Percentiles rank a stretch among this genome's conserved stretches.
Conservation (phyloP, 768 basidiomycete genomes). For the Nidularia sp. region DNA sequence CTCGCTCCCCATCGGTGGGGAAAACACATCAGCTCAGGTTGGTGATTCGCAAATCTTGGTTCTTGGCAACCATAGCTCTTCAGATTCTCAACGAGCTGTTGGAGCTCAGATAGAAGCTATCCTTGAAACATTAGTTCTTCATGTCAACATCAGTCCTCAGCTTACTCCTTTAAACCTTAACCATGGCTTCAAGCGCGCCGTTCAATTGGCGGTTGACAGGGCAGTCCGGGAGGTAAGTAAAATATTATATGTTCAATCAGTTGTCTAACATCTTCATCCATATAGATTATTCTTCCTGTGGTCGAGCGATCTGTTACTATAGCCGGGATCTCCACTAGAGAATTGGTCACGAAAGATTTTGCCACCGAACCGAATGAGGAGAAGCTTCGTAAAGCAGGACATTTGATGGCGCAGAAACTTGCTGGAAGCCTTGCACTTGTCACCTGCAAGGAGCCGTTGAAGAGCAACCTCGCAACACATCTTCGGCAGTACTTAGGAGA, state of each 20-base stretch:
- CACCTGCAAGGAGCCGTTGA: conserved; percentile 96
- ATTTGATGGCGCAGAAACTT: conserved; percentile 95
- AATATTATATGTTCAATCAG: neutral
- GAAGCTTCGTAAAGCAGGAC: conserved; percentile 86
- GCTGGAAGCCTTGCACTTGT: conserved; percentile 95
- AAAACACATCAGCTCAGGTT: conserved; percentile 47
- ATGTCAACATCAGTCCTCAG: conserved; percentile 75
- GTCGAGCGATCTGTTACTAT: conserved; percentile 98
- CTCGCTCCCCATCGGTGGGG: conserved; percentile 70
- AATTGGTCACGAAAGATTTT: conserved; percentile 94
- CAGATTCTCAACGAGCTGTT: conserved; percentile 64
- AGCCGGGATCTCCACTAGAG: conserved; percentile 94
- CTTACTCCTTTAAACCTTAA: conserved; percentile 73
- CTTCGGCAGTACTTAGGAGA: conserved; percentile 80
- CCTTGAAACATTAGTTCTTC: conserved; percentile 62
- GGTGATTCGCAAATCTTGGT: conserved; percentile 61
- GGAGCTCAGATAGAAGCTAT: conserved; percentile 82
- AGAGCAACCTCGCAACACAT: conserved; percentile 86
- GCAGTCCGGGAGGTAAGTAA: conserved; percentile 84
- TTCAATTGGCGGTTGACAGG: conserved; percentile 87
- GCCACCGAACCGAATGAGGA: conserved; percentile 89
- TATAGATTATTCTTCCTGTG: conserved; percentile 90
- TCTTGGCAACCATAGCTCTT: conserved; percentile 54
- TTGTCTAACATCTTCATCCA: conserved; percentile 3
- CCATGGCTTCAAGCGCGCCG: conserved; percentile 83